Conservation (phyloP, 2,329 filamentous ascomycete genomes). For the Claviceps digitariae region DNA sequence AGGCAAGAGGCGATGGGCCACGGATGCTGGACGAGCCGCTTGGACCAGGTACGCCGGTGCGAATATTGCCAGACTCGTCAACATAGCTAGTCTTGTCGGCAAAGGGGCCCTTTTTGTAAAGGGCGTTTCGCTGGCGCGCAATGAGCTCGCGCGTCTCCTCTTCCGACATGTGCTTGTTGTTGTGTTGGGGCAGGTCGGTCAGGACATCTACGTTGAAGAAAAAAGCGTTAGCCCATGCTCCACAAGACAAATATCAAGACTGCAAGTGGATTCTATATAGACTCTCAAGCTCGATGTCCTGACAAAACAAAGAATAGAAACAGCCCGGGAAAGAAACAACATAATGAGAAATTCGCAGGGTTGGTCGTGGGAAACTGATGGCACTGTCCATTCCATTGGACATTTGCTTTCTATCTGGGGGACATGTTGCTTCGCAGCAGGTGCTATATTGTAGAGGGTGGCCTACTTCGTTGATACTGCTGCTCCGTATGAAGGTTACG, state of each 20-base stretch:
- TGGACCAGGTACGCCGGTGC: conserved; percentile 52
- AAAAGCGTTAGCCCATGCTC: conserved; percentile 24
- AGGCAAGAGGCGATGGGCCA: conserved; percentile 67
- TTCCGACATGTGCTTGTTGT: conserved; percentile 78
- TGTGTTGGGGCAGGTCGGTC: conserved; percentile 27
- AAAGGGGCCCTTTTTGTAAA: conserved; percentile 70
- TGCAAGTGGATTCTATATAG: conserved; percentile 2
- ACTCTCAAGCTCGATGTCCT: neutral
- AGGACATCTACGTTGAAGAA: conserved; percentile 35
- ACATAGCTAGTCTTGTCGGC: conserved; percentile 53
- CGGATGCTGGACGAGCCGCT: conserved; percentile 51
- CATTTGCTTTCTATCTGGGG: conserved; percentile 27
- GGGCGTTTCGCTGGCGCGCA: conserved; percentile 82
- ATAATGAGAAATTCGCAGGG: conserved; percentile 4
- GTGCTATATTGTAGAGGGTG: conserved; percentile 61
- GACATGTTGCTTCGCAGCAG: conserved; percentile 22
- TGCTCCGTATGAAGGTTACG: conserved; percentile 99
- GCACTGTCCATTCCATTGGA: conserved; percentile 9
- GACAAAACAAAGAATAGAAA: conserved; percentile 2
- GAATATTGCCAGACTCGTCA: conserved; percentile 52
- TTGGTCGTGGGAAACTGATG: conserved; percentile 7
- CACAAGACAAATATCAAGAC: conserved; percentile 12
- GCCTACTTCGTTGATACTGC: conserved; percentile 99
- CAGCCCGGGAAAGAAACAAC: neutral
- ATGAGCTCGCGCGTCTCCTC: conserved; percentile 93